These are phyloP conservation scores for Cicer yamashitae DNA, from an alignment of 306 rosid genomes.

Conservation along the genomic window DNA sequence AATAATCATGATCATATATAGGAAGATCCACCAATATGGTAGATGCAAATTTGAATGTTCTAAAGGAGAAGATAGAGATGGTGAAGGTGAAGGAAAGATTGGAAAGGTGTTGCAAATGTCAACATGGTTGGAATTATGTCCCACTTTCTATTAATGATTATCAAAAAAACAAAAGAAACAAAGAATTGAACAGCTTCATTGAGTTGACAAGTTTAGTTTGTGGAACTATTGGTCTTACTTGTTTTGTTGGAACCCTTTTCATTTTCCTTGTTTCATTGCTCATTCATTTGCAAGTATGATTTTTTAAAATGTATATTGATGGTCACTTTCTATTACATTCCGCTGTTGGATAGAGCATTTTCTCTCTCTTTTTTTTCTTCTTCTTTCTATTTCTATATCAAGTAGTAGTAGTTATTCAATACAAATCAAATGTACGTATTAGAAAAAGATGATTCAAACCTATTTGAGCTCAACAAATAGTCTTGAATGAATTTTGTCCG, in stretches of 20 bases:
- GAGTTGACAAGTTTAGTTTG: slow-evolving; percentile 47
- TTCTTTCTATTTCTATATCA: too few relatives aligned
- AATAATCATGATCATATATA: slow-evolving; percentile 5
- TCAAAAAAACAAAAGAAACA: slow-evolving; percentile 34
- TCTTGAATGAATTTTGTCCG: too few relatives aligned
- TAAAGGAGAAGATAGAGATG: slow-evolving; percentile 57
- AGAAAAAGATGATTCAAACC: too few relatives aligned
- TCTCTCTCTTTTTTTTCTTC: too few relatives aligned
- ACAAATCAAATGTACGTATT: too few relatives aligned
- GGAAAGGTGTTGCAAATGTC: slow-evolving; percentile 53
- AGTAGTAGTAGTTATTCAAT: too few relatives aligned
- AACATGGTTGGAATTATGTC: slow-evolving; percentile 63
- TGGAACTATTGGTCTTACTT: slow-evolving; percentile 55
- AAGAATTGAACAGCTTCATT: slow-evolving; percentile 39
- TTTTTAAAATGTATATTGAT: not conserved
- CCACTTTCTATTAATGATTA: slow-evolving; percentile 1
- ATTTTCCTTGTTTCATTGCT: slow-evolving; percentile 56
- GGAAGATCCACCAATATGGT: slow-evolving; percentile 58
- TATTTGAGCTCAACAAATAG: too few relatives aligned
- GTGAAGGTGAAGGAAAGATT: slow-evolving; percentile 63
- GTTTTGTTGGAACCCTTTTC: slow-evolving; percentile 51
- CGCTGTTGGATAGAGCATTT: too few relatives aligned
- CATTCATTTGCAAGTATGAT: slow-evolving; percentile 47
- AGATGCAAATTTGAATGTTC: slow-evolving; percentile 56
- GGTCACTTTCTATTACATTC: too few relatives aligned